Percentiles rank a stretch among this genome's conserved stretches.
Conservation (phyloP, 2,329 filamentous ascomycete genomes). For the Pyrenochaeta sp. region DNA sequence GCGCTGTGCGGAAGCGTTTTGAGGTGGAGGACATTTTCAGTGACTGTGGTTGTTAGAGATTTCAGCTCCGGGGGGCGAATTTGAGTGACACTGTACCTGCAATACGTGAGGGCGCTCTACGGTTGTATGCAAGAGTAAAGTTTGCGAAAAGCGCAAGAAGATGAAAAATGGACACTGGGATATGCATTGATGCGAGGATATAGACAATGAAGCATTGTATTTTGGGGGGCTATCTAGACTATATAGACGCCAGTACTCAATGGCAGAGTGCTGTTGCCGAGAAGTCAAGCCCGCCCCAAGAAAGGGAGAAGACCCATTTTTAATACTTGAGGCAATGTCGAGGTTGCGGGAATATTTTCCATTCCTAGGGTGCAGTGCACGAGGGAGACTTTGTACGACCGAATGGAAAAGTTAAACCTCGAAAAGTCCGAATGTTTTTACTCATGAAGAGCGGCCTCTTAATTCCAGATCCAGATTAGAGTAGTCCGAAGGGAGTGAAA, state of each 20-base stretch:
- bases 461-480: no score
- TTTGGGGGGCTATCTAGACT: neutral
- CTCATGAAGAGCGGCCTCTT: no score
- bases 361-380: slow-evolving; percentile 4
- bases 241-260: neutral
- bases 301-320: slow-evolving; percentile 4
- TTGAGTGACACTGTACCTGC: slow-evolving; percentile 7
- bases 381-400: neutral
- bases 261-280: no score
- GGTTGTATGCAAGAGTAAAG: slow-evolving; percentile 1
- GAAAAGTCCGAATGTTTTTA: no score
- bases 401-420: neutral
- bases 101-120: slow-evolving; percentile 9
- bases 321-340: slow-evolving; percentile 1
- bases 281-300: neutral
- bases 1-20: slow-evolving; percentile 4
- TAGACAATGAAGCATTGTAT: neutral
- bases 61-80: neutral
- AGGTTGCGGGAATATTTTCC: slow-evolving; percentile 5
- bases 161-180: neutral
- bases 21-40: slow-evolving; percentile 17
- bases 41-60: slow-evolving; percentile 8
- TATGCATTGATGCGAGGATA: slow-evolving; percentile 7
- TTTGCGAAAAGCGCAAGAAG: neutral
- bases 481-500: no score